A percentile compares a stretch with the other conserved stretches of the same genome.
Evolutionary conservation across 1,284 basidiomycete genomes (phyloP).

Genomic region (Austroboletus niveus): DNA sequence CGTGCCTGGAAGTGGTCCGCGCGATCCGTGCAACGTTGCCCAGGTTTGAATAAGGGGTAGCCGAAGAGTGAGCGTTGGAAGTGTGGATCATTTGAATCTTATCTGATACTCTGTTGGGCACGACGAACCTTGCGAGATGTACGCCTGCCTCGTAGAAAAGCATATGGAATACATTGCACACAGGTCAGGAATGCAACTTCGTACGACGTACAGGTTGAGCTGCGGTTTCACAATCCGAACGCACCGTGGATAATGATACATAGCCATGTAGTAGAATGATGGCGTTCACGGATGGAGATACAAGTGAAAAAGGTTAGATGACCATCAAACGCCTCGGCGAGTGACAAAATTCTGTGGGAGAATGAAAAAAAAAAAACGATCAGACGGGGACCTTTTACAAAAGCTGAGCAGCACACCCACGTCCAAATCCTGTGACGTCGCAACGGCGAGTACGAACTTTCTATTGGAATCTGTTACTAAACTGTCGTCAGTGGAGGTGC

Average conservation of each 20-base stretch:
- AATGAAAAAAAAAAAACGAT: constrained; percentile 1
- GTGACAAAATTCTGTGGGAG: constrained; percentile 52
- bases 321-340: constrained; percentile 45
- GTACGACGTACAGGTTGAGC: background rate
- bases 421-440: constrained; percentile 77
- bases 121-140: background rate
- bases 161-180: background rate
- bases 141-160: background rate
- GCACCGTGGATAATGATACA: constrained; percentile 1
- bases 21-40: too few species aligned
- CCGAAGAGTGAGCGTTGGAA: too few species aligned
- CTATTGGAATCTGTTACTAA: constrained; percentile 78
- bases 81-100: too few species aligned
- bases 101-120: too few species aligned
- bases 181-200: background rate
- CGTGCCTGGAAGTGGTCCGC: too few species aligned
- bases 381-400: background rate
- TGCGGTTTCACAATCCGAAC: background rate
- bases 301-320: background rate
- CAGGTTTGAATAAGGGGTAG: too few species aligned
- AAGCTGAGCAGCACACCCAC: constrained; percentile 34
- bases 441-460: constrained; percentile 85
- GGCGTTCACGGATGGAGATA: background rate
- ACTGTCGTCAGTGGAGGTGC: constrained; percentile 2
- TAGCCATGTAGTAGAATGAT: background rate